Base-by-base conservation (phyloP, 352 stramenopile genomes). In the Phytophthora pistaciae region DNA sequence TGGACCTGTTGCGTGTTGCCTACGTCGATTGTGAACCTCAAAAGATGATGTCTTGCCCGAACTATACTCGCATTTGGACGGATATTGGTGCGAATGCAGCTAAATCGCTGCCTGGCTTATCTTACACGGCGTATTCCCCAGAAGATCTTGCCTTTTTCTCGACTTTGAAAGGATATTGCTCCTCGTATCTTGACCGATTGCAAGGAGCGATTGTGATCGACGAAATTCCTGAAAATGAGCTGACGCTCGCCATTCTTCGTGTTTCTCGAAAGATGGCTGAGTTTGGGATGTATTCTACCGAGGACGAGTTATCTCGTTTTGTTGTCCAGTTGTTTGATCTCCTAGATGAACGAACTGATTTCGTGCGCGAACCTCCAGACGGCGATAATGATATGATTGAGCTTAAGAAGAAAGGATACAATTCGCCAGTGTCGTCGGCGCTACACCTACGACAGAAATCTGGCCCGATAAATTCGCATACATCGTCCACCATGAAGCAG, bases 21-120 rank as follows among this genome's bases (percentile, higher is more conserved):
- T 91, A 91, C 55, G 69, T 93, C 6, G 86, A 93, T 60, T 91
- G 84, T 52, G 86, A 93, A 29, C 86, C 86, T 11, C 84, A 92
- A 57, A 92, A 90, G 21, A 33, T 42, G 0, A 66, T 92, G 60
- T 74, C 75, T 13, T 90, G 84, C 54, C 84, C 86, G 14, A 90
- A 84, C 50, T 92, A 88, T 66, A 93, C 86, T 29, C 77, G 86
- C 7, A 84, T 92, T 42, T 93, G 86, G 84, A 89, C 82, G 1
- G 77, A 91, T 21, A 80, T 90, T 27, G 72, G 74, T 3, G 49
- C 60, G 8, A 83, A 66, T 31, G 62, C 59, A 33, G 64, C 60
- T 13, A 76, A 85, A 44, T 44, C 71, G 14, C 56, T 90, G 36
- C 71, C 75, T 0, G 64, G 60, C 10, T 77, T 80, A 44, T 74